Percentiles rank a stretch among this genome's conserved stretches.
Evolutionary conservation across 805 yeast species (phyloP).

Genomic region (Starmerella ratchasimensis): DNA sequence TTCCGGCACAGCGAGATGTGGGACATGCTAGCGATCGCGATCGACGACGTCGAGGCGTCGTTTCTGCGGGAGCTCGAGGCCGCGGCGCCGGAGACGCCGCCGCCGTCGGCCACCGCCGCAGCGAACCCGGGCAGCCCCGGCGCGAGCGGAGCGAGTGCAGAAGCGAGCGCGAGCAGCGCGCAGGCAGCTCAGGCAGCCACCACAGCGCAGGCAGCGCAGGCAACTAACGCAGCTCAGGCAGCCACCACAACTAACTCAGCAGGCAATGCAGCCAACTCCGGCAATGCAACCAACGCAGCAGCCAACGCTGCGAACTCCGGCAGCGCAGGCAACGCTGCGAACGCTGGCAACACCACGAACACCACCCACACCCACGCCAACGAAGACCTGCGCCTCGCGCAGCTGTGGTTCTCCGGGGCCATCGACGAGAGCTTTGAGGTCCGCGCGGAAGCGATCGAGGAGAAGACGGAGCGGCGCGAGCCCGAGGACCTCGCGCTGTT

Average conservation of each 20-base stretch:
- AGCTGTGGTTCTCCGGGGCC: slow-evolving; percentile 13
- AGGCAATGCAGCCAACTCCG: neutral
- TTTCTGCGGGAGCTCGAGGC: slow-evolving; percentile 10
- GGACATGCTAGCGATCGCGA: slow-evolving; percentile 16
- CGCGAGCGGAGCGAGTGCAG: too few species aligned
- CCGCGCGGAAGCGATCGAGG: slow-evolving; percentile 2
- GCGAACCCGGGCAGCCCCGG: too few species aligned
- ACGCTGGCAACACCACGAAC: neutral
- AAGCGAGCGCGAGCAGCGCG: too few species aligned
- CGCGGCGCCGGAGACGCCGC: neutral
- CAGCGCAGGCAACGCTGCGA: neutral
- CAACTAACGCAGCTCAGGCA: too few species aligned
- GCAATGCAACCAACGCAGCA: neutral
- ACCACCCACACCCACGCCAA: neutral
- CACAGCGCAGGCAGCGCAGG: too few species aligned
- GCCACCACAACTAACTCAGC: neutral
- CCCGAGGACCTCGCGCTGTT: slow-evolving; percentile 4
- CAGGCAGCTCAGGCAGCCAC: too few species aligned
- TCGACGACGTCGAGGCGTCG: slow-evolving; percentile 8
- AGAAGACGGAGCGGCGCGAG: neutral
- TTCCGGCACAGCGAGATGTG: slow-evolving; percentile 15
- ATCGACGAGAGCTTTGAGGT: slow-evolving; percentile 3
- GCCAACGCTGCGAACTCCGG: neutral
- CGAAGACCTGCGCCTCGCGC: neutral
- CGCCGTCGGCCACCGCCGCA: too few species aligned